These are phyloP conservation scores for Fonsecaea erecta DNA, from an alignment of 2,329 filamentous ascomycete genomes.

Conservation along the genomic window DNA sequence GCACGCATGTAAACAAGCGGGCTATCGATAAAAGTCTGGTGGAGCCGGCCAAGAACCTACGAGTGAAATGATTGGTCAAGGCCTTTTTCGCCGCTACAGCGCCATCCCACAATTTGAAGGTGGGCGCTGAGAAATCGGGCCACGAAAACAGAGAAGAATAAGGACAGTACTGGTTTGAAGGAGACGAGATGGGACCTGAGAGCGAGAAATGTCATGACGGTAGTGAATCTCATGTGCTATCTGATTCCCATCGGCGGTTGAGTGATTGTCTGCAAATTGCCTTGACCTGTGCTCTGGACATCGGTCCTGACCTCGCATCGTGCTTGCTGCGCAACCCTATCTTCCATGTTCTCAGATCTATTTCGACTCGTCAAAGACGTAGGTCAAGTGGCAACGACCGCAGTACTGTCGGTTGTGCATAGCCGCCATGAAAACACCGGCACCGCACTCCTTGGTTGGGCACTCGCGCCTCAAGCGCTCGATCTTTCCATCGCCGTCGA, in stretches of 20 bases:
- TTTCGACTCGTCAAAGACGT: slow-evolving; percentile 40
- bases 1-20: not conserved
- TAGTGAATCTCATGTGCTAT: not conserved
- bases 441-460: slow-evolving; percentile 93
- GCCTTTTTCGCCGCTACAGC: not conserved
- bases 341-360: slow-evolving; percentile 14
- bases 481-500: slow-evolving; percentile 99
- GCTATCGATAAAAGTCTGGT: not conserved
- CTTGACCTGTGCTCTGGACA: not conserved
- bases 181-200: not conserved
- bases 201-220: not conserved
- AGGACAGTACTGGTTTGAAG: not conserved
- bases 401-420: slow-evolving; percentile 99
- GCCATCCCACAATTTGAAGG: not conserved
- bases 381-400: slow-evolving; percentile 58
- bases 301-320: not conserved
- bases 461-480: slow-evolving; percentile 99
- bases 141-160: not conserved
- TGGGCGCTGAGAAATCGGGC: not conserved
- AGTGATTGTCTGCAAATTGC: slow-evolving; percentile 8
- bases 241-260: not conserved
- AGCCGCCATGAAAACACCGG: slow-evolving; percentile 99
- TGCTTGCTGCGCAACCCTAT: not conserved
- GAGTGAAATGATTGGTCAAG: not conserved
- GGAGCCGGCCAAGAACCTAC: not conserved